Evolutionary conservation across 23 red algal genomes (phyloP).

Genomic region (Gracilaria vermiculophylla): DNA sequence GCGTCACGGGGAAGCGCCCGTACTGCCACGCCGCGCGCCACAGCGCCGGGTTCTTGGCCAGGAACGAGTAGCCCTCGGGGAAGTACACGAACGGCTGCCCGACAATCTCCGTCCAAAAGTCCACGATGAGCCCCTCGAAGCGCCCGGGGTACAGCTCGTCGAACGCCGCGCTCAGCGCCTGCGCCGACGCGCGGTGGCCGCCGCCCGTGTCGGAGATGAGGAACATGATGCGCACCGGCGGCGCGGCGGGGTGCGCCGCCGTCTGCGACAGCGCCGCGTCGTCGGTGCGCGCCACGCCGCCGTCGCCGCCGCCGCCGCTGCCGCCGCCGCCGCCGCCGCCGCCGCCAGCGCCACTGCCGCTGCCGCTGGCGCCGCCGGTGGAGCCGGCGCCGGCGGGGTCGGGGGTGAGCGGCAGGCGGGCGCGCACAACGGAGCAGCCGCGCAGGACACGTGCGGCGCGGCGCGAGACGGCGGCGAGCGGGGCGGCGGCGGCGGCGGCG

Average conservation of each 20-base stretch:
- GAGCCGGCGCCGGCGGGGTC: no score
- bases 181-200: slow-evolving; percentile 78
- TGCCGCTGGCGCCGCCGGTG: background rate
- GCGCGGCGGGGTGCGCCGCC: background rate
- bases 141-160: slow-evolving; percentile 56
- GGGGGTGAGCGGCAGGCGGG: no score
- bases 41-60: slow-evolving; percentile 69
- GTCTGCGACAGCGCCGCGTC: background rate
- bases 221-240: slow-evolving; percentile 42
- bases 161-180: slow-evolving; percentile 66
- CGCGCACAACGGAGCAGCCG: no score
- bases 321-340: background rate
- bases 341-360: background rate
- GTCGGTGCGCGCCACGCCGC: background rate
- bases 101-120: slow-evolving; percentile 78
- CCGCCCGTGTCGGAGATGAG: slow-evolving; percentile 87
- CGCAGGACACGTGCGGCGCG: no score
- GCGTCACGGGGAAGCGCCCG: slow-evolving; percentile 69
- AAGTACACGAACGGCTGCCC: slow-evolving; percentile 61
- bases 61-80: slow-evolving; percentile 68
- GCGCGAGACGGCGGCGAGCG: no score
- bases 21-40: slow-evolving; percentile 77
- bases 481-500: no score
- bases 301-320: background rate
- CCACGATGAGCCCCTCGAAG: slow-evolving; percentile 47